Conservation (phyloP, 768 basidiomycete species). For the Xerocomellus chrysenteron region DNA sequence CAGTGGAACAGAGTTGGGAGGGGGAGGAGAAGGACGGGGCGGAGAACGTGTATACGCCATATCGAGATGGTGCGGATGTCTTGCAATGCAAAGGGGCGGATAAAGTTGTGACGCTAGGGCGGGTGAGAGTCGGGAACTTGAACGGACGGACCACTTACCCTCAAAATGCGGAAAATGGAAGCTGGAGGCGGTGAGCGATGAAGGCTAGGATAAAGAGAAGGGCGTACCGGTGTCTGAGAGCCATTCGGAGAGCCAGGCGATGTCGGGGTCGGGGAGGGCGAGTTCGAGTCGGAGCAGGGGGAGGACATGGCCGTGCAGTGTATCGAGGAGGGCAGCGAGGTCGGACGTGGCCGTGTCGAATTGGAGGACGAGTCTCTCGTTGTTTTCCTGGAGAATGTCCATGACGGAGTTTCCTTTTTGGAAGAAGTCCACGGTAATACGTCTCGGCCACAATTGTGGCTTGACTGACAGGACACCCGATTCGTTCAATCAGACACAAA, state of each 20-base stretch:
- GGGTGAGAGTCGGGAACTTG: constrained; percentile 3
- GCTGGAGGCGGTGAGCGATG: constrained; percentile 30
- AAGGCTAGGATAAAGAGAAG: neutral
- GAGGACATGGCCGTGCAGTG: constrained; percentile 55
- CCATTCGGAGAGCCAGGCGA: constrained; percentile 60
- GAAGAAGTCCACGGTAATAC: no score
- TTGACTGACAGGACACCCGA: no score
- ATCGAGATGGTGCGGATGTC: constrained; percentile 52
- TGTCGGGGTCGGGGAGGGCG: constrained; percentile 44
- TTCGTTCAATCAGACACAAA: no score
- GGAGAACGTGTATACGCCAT: constrained; percentile 48
- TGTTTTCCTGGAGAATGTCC: constrained; percentile 40
- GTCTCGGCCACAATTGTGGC: no score
- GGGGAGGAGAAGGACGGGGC: constrained; percentile 38
- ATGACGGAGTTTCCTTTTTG: neutral
- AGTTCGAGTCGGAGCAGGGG: constrained; percentile 62
- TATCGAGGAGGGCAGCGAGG: constrained; percentile 47
- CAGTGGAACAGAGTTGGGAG: constrained; percentile 42
- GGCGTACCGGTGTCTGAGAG: constrained; percentile 62
- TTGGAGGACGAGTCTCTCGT: constrained; percentile 46
- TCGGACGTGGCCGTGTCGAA: constrained; percentile 50
- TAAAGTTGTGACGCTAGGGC: constrained; percentile 64
- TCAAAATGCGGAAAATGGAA: constrained; percentile 59
- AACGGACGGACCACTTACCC: constrained; percentile 42
- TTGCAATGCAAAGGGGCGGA: constrained; percentile 59